Evolutionary conservation across 2,329 filamentous ascomycete genomes (phyloP), one percentile per base, ranked within the genome.

Genomic region (Pseudogymnoascus pannorum): DNA sequence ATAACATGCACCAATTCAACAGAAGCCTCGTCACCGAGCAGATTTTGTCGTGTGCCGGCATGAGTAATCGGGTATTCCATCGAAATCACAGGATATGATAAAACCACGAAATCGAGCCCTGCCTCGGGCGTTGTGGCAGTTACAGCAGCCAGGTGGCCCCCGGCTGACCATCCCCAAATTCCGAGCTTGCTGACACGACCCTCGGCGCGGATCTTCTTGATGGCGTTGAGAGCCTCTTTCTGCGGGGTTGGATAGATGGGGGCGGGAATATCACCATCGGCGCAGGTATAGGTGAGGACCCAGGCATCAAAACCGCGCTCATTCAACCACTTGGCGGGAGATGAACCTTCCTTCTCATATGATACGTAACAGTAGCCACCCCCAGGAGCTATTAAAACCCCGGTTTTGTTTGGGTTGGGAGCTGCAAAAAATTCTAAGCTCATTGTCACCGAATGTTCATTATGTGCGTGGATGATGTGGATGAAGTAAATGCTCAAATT

Each of bases 51-150:
- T 7, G 67, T 68, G 9, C 64, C 64, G 18, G 33, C 31, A 36
- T 68, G 65, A 18, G 66, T 60, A n/a, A 57, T 61, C 1, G 61
- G 60, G 3, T 62, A 44, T 14, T 63, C 66, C 67, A 69, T 68
- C 33, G 64, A 64, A 35, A 69, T 66, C 14, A 70, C 67, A 1
- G 67, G 67, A 62, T 70, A 70, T n/a, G 66, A 61, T 4, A 70
- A 60, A 60, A 70, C 66, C 48, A 62, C 66, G 48, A 70, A 69
- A 59, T 70, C 67, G 20, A 70, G 33, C 3, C 26, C 29, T 14
- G 62, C 61, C n/a, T 38, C 60, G 5, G 65, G 66, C 57, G 66
- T 62, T 20, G 66, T 68, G 11, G 62, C 64, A 11, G 65, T 67
- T 40, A 68, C 54, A 9, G 68, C 65, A 4, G 66, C 66, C 2